These are phyloP conservation scores for Haplographium delicatum DNA, from an alignment of 495 filamentous ascomycete species.

Conservation along the genomic window DNA sequence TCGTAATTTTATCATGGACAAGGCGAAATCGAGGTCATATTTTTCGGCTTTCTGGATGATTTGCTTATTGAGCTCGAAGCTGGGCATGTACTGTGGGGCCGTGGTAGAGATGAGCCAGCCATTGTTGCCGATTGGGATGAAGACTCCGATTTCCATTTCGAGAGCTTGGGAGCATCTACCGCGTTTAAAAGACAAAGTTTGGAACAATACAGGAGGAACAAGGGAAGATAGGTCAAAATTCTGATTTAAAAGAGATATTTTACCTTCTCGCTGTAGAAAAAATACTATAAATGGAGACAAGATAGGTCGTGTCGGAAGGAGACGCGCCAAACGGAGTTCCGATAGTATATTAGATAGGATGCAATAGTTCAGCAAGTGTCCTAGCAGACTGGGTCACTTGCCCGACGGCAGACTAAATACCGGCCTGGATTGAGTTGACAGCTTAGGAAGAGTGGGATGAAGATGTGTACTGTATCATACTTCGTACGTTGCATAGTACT, in stretches of 20 bases:
- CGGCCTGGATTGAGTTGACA: no score
- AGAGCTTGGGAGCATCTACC: neutral
- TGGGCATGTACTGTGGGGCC: conserved; percentile 29
- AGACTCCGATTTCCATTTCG: neutral
- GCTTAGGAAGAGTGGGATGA: no score
- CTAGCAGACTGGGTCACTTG: neutral
- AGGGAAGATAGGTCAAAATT: neutral
- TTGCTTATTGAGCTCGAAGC: conserved; percentile 30
- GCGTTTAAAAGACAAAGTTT: neutral
- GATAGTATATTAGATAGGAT: neutral
- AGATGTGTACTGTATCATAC: no score
- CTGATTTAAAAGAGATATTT: neutral
- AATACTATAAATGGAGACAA: neutral
- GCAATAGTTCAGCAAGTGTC: neutral
- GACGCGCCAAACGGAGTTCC: neutral
- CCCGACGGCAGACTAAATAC: neutral
- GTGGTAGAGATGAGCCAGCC: conserved; percentile 31
- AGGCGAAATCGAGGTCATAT: conserved; percentile 29
- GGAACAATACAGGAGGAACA: neutral
- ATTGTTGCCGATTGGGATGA: conserved; percentile 24
- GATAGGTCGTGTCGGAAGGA: neutral
- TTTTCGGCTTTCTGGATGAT: conserved; percentile 30
- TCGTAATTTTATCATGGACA: conserved; percentile 32
- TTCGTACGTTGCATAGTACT: no score
- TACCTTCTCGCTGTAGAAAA: no score